Evolutionary conservation across 768 basidiomycete genomes (phyloP).

Genomic region (Dacryopinax spathularia): DNA sequence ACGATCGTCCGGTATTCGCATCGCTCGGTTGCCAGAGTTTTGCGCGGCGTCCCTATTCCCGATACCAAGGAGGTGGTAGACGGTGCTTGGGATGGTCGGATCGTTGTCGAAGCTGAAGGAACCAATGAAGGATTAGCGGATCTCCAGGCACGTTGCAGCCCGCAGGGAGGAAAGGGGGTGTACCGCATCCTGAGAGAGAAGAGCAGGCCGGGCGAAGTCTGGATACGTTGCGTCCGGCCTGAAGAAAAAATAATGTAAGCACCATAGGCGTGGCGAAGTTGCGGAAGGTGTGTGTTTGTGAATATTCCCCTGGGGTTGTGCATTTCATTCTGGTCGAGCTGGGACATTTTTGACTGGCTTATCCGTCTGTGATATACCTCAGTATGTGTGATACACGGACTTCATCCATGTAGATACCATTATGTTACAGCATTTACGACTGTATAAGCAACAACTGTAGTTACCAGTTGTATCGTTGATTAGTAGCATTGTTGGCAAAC

Average conservation of each 20-base stretch:
- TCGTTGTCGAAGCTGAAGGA: conserved; percentile 74
- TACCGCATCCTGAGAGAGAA: conserved; percentile 62
- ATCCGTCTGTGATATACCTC: neutral
- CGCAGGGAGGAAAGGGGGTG: conserved; percentile 36
- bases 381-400: neutral
- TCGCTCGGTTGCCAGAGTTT: conserved; percentile 55
- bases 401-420: neutral
- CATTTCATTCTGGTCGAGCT: neutral
- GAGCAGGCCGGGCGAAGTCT: conserved; percentile 62
- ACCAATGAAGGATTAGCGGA: conserved; percentile 75
- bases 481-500: too few relatives aligned
- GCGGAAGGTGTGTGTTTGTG: neutral
- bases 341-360: neutral
- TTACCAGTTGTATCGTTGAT: too few relatives aligned
- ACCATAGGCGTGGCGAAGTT: neutral
- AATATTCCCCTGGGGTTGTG: neutral
- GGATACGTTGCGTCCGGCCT: conserved; percentile 49
- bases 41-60: conserved; percentile 37
- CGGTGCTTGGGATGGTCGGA: conserved; percentile 66
- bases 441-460: neutral
- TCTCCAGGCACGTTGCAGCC: conserved; percentile 57
- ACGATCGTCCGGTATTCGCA: conserved; percentile 79
- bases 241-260: conserved; percentile 39
- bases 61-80: conserved; percentile 47
- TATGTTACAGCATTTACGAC: neutral